Evolutionary conservation across 768 basidiomycete species (phyloP).

Genomic region (Suillus subluteus): DNA sequence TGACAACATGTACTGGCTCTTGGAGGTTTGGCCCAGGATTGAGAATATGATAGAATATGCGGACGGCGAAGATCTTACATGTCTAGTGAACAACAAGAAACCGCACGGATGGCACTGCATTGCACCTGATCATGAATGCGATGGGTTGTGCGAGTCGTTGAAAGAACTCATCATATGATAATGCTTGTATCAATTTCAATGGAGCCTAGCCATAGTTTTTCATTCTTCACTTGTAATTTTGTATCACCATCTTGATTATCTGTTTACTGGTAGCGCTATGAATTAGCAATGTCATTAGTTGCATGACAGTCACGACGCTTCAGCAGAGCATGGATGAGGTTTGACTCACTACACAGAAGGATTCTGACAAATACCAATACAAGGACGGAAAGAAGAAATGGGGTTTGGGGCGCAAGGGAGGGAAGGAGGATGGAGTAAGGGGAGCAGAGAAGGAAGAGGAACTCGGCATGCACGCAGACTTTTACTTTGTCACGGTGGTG

Average conservation of each 20-base stretch:
- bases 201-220: background rate
- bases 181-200: background rate
- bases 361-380: no score
- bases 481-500: no score
- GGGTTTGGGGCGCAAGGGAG: no score
- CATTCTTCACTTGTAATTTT: background rate
- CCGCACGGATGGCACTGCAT: background rate
- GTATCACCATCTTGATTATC: background rate
- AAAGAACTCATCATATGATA: background rate
- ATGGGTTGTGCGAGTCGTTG: background rate
- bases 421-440: no score
- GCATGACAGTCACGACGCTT: no score
- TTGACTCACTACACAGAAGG: no score
- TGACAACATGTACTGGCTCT: background rate
- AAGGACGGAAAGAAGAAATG: no score
- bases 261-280: no score
- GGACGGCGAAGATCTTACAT: background rate
- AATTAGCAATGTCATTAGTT: no score
- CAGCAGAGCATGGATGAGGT: no score
- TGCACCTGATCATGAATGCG: background rate
- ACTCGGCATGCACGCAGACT: no score
- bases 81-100: background rate
- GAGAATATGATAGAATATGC: background rate
- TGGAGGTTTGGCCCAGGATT: background rate
- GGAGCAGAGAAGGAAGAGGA: no score